A percentile compares a stretch with the other conserved stretches of the same genome.
These are phyloP conservation scores for Ustilago esculenta DNA, from an alignment of 1,284 basidiomycete genomes.

Conservation along the genomic window DNA sequence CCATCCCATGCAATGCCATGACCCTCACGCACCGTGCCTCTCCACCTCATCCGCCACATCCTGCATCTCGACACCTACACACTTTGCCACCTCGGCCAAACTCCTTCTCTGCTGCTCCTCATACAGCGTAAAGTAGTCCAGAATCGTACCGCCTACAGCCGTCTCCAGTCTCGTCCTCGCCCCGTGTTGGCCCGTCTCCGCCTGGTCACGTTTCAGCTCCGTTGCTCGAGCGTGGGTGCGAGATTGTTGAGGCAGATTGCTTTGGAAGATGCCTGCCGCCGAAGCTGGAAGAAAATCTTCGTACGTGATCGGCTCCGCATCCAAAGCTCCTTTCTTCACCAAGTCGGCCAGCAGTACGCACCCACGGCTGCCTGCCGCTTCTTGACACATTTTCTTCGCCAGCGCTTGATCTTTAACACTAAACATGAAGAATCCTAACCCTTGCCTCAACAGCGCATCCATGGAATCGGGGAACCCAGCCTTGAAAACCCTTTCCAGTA, in stretches of 20 bases:
- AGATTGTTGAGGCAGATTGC: constrained; percentile 58
- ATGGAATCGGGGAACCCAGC: constrained; percentile 65
- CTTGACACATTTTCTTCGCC: constrained; percentile 12
- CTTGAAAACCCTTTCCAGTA: constrained; percentile 52
- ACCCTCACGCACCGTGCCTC: not conserved
- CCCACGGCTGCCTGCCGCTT: not conserved
- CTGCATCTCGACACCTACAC: not conserved
- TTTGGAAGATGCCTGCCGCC: constrained; percentile 69
- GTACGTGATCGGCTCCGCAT: constrained; percentile 67
- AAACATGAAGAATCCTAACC: constrained; percentile 54
- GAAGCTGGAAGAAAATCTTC: constrained; percentile 69
- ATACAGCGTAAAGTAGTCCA: constrained; percentile 44
- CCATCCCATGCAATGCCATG: too few species aligned
- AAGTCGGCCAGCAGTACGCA: constrained; percentile 46
- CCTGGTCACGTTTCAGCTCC: not conserved
- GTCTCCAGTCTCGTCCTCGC: constrained; percentile 11
- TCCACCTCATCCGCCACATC: constrained; percentile 2
- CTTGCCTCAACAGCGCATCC: constrained; percentile 63
- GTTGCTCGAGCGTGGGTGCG: too few species aligned
- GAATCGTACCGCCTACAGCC: constrained; percentile 30
- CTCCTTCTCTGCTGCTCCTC: constrained; percentile 30
- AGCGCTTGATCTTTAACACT: constrained; percentile 5
- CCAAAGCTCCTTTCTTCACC: constrained; percentile 59
- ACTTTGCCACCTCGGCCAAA: constrained; percentile 10
- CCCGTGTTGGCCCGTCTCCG: not conserved